phyloP scores from a whole-genome alignment of 2,329 filamentous ascomycete species.

The Epichloe scottii region DNA sequence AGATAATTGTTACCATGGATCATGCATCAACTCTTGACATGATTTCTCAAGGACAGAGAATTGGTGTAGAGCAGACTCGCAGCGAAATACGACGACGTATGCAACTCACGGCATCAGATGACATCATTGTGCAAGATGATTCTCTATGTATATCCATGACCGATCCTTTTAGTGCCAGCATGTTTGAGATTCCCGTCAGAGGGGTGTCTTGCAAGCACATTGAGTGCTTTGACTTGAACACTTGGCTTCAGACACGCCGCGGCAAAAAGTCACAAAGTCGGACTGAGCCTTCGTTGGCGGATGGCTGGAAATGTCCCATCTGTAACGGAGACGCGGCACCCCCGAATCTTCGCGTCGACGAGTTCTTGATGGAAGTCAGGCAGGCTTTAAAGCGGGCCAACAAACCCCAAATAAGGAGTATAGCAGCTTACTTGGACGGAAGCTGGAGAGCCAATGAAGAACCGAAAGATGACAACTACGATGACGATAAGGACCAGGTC shows the following conservation, averaged over 20 bases:
- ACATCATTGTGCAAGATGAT: slow-evolving; percentile 45
- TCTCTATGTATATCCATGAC: slow-evolving; percentile 46
- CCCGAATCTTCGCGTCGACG: slow-evolving; percentile 55
- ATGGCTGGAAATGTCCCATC: slow-evolving; percentile 80
- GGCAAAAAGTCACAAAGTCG: slow-evolving; percentile 23
- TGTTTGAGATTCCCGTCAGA: slow-evolving; percentile 62
- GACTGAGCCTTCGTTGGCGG: slow-evolving; percentile 41
- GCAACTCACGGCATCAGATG: slow-evolving; percentile 34
- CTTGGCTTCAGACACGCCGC: slow-evolving; percentile 58
- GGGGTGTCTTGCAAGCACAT: slow-evolving; percentile 58
- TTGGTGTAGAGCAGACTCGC: slow-evolving; percentile 37
- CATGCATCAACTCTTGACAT: slow-evolving; percentile 30
- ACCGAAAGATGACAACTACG: slow-evolving; percentile 16
- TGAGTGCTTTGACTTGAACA: slow-evolving; percentile 84
- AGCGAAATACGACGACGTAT: slow-evolving; percentile 42
- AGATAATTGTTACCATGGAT: slow-evolving; percentile 47
- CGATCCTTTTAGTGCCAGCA: slow-evolving; percentile 51
- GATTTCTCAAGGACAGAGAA: slow-evolving; percentile 22
- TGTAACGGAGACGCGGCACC: slow-evolving; percentile 71
- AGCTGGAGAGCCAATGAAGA: slow-evolving; percentile 21
- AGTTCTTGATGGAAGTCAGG: slow-evolving; percentile 56
- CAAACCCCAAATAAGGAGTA: slow-evolving; percentile 15
- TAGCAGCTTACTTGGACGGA: slow-evolving; percentile 19
- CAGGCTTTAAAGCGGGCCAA: slow-evolving; percentile 28
- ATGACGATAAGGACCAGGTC: neutral